Conservation (phyloP, 441 rosid species). For the Populus trichocarpa region DNA sequence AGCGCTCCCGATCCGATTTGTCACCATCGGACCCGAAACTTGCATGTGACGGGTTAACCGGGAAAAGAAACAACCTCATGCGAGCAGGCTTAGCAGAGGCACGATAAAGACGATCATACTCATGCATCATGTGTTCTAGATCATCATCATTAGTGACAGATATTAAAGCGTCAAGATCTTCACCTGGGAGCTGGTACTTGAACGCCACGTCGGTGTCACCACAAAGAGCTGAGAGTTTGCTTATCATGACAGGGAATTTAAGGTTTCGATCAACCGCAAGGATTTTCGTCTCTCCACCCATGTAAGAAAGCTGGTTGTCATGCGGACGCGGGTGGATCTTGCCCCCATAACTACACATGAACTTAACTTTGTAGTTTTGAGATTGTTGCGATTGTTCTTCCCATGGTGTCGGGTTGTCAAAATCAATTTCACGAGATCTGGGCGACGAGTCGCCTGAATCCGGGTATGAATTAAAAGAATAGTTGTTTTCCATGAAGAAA, state of each 20-base stretch:
- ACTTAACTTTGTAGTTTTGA: constrained; percentile 57
- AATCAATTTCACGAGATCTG: constrained; percentile 81
- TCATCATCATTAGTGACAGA: constrained; percentile 87
- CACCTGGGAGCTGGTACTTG: constrained; percentile 86
- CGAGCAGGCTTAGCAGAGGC: constrained; percentile 68
- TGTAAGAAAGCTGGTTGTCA: constrained; percentile 73
- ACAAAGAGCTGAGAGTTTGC: constrained; percentile 54
- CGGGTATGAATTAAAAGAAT: constrained; percentile 58
- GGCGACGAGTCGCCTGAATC: constrained; percentile 88
- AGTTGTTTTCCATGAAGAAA: constrained; percentile 53
- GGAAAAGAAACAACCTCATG: constrained; percentile 73
- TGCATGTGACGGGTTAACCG: constrained; percentile 23
- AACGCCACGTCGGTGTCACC: constrained; percentile 50
- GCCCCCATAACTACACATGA: constrained; percentile 89
- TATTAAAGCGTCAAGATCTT: constrained; percentile 83
- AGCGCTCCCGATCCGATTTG: constrained; percentile 65
- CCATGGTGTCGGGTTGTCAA: constrained; percentile 79
- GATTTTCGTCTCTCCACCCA: constrained; percentile 87
- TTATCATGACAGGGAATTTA: constrained; percentile 50
- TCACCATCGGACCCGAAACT: constrained; percentile 53
- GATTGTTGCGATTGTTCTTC: constrained; percentile 51
- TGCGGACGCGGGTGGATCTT: constrained; percentile 92
- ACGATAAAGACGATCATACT: constrained; percentile 71
- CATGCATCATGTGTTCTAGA: constrained; percentile 88
- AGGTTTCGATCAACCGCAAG: constrained; percentile 66